phyloP scores from a whole-genome alignment of 768 basidiomycete genomes.

The Collybia nuda region DNA sequence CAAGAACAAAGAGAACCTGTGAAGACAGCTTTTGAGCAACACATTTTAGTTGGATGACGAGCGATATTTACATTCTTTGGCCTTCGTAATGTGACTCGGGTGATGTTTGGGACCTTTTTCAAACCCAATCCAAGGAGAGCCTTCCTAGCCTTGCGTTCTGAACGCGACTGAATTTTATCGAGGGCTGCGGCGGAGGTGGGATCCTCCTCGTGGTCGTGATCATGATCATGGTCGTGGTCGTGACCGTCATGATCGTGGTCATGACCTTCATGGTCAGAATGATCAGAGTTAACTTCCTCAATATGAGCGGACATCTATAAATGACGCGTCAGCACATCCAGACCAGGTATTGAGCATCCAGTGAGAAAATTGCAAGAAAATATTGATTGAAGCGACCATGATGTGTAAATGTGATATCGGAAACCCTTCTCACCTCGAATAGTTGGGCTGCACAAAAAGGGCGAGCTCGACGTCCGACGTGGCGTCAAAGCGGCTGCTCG shows the following conservation, averaged over 20 bases:
- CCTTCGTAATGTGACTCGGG: constrained; percentile 90
- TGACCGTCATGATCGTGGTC: constrained; percentile 41
- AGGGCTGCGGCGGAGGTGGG: constrained; percentile 82
- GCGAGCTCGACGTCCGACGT: constrained; percentile 37
- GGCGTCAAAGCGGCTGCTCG: constrained; percentile 34
- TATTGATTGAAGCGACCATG: no score
- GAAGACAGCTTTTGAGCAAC: background rate
- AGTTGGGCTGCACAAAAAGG: constrained; percentile 16
- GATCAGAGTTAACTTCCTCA: constrained; percentile 82
- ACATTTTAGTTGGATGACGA: background rate
- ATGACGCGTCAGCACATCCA: constrained; percentile 32
- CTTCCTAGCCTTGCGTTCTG: constrained; percentile 95
- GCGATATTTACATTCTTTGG: constrained; percentile 78
- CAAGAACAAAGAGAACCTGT: constrained; percentile 88
- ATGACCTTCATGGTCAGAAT: constrained; percentile 62
- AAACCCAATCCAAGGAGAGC: constrained; percentile 88
- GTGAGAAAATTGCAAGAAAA: no score
- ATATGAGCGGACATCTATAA: constrained; percentile 77
- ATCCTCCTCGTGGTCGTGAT: constrained; percentile 69
- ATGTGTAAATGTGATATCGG: background rate
- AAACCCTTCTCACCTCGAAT: constrained; percentile 27
- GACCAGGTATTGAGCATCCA: constrained; percentile 31
- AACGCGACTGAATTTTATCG: constrained; percentile 92
- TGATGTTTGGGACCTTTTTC: constrained; percentile 91
- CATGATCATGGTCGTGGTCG: constrained; percentile 52